Conservation (phyloP, 768 basidiomycete genomes). For the Butyriboletus loyo region DNA sequence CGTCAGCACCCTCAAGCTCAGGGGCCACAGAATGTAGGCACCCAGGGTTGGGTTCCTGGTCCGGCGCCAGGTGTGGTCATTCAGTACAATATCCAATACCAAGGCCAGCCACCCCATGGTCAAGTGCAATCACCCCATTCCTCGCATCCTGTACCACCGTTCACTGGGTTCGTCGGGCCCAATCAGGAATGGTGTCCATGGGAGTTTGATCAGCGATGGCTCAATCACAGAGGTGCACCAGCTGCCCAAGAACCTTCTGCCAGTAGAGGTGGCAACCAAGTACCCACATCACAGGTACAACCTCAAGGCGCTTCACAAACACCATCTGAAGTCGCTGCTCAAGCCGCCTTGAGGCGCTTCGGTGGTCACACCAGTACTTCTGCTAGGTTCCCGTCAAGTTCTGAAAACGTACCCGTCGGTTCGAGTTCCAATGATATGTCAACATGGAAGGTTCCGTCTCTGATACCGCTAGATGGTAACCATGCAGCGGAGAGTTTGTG, state of each 20-base stretch:
- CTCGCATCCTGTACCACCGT: slow-evolving; percentile 47
- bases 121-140: slow-evolving; percentile 31
- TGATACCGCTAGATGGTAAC: slow-evolving; percentile 23
- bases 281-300: slow-evolving; percentile 5
- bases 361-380: slow-evolving; percentile 16
- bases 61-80: slow-evolving; percentile 50
- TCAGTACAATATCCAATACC: slow-evolving; percentile 65
- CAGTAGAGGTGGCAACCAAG: not conserved
- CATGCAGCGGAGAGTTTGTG: not conserved
- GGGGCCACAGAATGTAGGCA: slow-evolving; percentile 31
- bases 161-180: slow-evolving; percentile 62
- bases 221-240: slow-evolving; percentile 13
- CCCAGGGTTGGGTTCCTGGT: slow-evolving; percentile 35
- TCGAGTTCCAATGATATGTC: slow-evolving; percentile 8
- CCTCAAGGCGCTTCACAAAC: slow-evolving; percentile 18
- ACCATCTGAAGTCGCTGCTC: slow-evolving; percentile 57
- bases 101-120: slow-evolving; percentile 36
- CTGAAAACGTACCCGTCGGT: slow-evolving; percentile 5
- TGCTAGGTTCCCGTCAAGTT: not conserved
- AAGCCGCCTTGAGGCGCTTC: slow-evolving; percentile 61
- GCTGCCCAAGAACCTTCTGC: slow-evolving; percentile 10
- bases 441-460: slow-evolving; percentile 23
- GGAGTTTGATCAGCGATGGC: slow-evolving; percentile 41
- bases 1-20: slow-evolving; percentile 31
- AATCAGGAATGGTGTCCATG: slow-evolving; percentile 66